These are phyloP conservation scores for Ogataea minuta DNA, from an alignment of 805 yeast species.

Conservation along the genomic window DNA sequence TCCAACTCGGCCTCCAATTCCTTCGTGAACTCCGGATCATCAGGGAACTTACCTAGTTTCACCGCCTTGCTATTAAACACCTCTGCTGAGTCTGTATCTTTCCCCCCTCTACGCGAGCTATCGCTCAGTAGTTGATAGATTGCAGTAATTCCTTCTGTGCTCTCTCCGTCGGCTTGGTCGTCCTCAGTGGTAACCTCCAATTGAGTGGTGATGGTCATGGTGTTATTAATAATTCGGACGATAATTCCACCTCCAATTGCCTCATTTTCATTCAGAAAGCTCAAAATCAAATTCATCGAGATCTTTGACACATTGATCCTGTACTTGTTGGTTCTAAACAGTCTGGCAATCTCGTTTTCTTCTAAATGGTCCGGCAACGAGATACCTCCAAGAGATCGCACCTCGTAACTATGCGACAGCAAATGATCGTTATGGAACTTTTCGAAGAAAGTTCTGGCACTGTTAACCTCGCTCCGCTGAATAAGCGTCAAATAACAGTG, in stretches of 20 bases:
- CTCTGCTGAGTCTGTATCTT: constrained; percentile 36
- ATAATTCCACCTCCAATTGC: constrained; percentile 87
- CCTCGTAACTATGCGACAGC: constrained; percentile 74
- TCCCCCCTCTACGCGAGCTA: constrained; percentile 19
- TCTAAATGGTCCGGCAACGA: constrained; percentile 76
- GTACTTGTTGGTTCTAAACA: constrained; percentile 72
- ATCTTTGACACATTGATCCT: constrained; percentile 76
- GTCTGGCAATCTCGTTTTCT: constrained; percentile 78
- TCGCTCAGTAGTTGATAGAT: constrained; percentile 36
- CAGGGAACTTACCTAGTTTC: constrained; percentile 78
- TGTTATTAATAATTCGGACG: constrained; percentile 82
- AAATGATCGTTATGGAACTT: constrained; percentile 71
- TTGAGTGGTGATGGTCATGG: constrained; percentile 55
- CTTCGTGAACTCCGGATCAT: constrained; percentile 78
- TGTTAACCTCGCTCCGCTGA: constrained; percentile 52
- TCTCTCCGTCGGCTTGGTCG: constrained; percentile 42
- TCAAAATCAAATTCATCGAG: constrained; percentile 76
- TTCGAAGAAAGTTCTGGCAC: constrained; percentile 75
- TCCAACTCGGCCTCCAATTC: constrained; percentile 84
- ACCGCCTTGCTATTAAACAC: constrained; percentile 70
- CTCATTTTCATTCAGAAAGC: constrained; percentile 89
- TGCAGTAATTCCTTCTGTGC: constrained; percentile 49
- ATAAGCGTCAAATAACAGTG: constrained; percentile 83
- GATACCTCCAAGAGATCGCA: constrained; percentile 68
- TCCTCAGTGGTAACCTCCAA: constrained; percentile 40